Conservation (phyloP, 345 rosid genomes). For the Hirschfeldia incana region DNA sequence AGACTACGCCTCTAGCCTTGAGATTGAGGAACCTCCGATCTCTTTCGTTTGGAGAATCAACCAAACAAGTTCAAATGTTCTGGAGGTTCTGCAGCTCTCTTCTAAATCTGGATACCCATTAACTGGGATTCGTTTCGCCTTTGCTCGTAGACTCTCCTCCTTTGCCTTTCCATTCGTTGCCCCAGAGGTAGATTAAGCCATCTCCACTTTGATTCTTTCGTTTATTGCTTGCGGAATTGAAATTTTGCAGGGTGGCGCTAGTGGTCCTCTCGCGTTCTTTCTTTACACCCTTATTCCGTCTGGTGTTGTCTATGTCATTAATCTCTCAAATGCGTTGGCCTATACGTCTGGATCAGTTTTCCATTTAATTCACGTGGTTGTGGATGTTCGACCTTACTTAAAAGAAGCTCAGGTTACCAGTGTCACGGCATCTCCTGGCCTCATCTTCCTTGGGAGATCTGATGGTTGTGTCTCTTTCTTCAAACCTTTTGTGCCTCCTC, state of each 20-base stretch:
- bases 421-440: conserved; percentile 56
- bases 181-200: conserved; percentile 39
- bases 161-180: conserved; percentile 57
- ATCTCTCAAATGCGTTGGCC: conserved; percentile 46
- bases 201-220: neutral
- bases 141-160: conserved; percentile 62
- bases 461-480: conserved; percentile 73
- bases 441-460: conserved; percentile 59
- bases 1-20: conserved; percentile 57
- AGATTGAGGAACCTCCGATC: conserved; percentile 46
- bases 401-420: conserved; percentile 47
- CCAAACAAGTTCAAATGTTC: conserved; percentile 43
- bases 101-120: conserved; percentile 47
- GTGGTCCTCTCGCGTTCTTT: conserved; percentile 39
- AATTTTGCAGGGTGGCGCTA: conserved; percentile 42
- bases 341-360: conserved; percentile 50
- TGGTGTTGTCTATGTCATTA: conserved; percentile 63
- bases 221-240: conserved; percentile 10
- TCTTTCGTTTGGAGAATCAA: conserved; percentile 65
- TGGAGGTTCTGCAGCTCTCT: conserved; percentile 69
- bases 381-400: conserved; percentile 46
- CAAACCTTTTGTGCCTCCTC: conserved; percentile 50
- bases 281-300: conserved; percentile 63
- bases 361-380: conserved; percentile 43
- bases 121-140: conserved; percentile 61